phyloP scores from a whole-genome alignment of 345 rosid genomes.

The Acer yangbiense region DNA sequence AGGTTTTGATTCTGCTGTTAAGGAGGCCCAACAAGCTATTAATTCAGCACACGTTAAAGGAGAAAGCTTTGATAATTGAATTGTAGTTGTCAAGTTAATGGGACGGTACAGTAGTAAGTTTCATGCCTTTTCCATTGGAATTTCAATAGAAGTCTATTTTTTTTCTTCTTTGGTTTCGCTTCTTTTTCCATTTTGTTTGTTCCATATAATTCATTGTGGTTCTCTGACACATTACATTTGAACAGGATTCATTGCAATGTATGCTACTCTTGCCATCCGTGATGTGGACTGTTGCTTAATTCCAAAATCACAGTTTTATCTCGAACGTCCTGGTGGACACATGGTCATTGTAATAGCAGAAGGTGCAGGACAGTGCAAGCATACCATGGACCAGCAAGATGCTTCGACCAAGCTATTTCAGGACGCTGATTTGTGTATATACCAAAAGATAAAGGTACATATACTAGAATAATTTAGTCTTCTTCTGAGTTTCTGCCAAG shows the following conservation, averaged over 20 bases:
- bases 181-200: not conserved
- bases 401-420: conserved; percentile 58
- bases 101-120: conserved; percentile 60
- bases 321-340: conserved; percentile 62
- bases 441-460: conserved; percentile 50
- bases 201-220: not conserved
- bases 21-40: conserved; percentile 73
- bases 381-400: conserved; percentile 33
- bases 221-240: not conserved
- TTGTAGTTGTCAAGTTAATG: conserved; percentile 67
- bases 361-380: conserved; percentile 56
- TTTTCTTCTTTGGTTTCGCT: not conserved
- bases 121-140: not conserved
- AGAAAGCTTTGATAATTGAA: conserved; percentile 58
- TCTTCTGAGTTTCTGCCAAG: not conserved
- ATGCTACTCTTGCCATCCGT: conserved; percentile 65
- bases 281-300: conserved; percentile 71
- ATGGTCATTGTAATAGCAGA: conserved; percentile 71
- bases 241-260: conserved; percentile 67
- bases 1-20: conserved; percentile 67
- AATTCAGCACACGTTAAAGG: conserved; percentile 69
- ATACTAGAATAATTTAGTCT: not conserved
- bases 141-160: conserved; percentile 12
- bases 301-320: conserved; percentile 68
- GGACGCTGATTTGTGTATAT: conserved; percentile 58